phyloP scores from a whole-genome alignment of 805 yeast genomes.

The Ogataea zsoltii region DNA sequence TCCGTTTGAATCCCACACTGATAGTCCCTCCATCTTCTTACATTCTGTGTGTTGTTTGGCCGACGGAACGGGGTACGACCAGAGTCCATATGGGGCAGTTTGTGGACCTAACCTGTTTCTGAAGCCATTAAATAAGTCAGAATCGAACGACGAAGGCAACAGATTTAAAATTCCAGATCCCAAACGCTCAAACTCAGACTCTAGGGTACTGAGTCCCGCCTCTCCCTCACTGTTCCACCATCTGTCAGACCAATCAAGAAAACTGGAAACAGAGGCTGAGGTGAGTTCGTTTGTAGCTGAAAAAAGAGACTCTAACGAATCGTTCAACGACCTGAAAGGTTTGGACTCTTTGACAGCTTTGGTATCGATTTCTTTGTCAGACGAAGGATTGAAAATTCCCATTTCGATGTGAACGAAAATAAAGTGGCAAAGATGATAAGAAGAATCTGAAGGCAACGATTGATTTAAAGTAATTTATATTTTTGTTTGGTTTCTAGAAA shows the following conservation, averaged over 20 bases:
- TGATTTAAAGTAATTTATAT: no score
- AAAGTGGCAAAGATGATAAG: not conserved
- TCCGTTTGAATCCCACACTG: conserved; percentile 81
- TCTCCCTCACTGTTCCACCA: conserved; percentile 4
- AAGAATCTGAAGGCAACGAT: not conserved
- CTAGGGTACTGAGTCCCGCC: not conserved
- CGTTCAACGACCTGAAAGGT: conserved; percentile 9
- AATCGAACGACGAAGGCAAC: conserved; percentile 7
- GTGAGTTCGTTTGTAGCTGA: conserved; percentile 21
- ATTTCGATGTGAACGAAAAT: conserved; percentile 1
- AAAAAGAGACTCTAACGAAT: conserved; percentile 14
- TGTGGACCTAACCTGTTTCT: conserved; percentile 8
- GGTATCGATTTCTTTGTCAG: conserved; percentile 15
- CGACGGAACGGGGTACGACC: conserved; percentile 31
- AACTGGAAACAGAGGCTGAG: conserved; percentile 16
- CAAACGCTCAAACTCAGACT: conserved; percentile 2
- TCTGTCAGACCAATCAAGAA: conserved; percentile 16
- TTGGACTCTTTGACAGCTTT: not conserved
- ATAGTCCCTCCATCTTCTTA: conserved; percentile 59
- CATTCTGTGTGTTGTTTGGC: conserved; percentile 63
- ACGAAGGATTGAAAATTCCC: conserved; percentile 23
- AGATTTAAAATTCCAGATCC: conserved; percentile 1
- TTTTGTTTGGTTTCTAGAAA: conserved; percentile 4
- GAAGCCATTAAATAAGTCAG: conserved; percentile 4
- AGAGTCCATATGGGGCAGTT: conserved; percentile 21